A percentile compares a stretch with the other conserved stretches of the same genome.
Evolutionary conservation across 306 rosid species (phyloP).

Genomic region (Bauhinia variegata): DNA sequence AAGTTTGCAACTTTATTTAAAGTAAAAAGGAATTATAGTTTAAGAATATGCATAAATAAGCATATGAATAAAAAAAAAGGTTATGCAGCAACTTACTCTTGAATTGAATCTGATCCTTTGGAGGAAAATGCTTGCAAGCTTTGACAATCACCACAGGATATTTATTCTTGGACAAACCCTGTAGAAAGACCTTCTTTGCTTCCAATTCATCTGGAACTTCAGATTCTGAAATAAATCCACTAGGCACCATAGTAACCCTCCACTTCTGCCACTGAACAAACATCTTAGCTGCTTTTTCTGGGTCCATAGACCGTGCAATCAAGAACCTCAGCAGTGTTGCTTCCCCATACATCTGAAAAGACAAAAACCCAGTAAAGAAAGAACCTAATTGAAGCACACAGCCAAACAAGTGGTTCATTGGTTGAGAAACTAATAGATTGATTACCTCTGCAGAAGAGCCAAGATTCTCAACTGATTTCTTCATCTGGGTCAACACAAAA

Average conservation of each 20-base stretch:
- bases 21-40: background rate
- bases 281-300: constrained; percentile 82
- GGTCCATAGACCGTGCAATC: constrained; percentile 86
- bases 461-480: constrained; percentile 62
- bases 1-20: background rate
- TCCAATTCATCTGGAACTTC: constrained; percentile 74
- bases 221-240: constrained; percentile 69
- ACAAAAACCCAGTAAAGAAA: background rate
- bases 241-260: constrained; percentile 71
- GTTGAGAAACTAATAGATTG: background rate
- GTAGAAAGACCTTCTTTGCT: constrained; percentile 65
- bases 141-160: constrained; percentile 61
- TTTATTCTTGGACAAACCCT: constrained; percentile 63
- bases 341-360: constrained; percentile 63
- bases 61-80: background rate
- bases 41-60: background rate
- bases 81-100: constrained; percentile 59
- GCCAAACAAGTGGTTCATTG: background rate
- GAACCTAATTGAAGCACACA: background rate
- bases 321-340: constrained; percentile 76
- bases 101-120: constrained; percentile 84
- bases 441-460: constrained; percentile 75
- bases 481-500: constrained; percentile 58
- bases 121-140: constrained; percentile 63
- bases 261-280: constrained; percentile 84